These are phyloP conservation scores for Xylariales sp. DNA, from an alignment of 2,329 filamentous ascomycete species.

Conservation along the genomic window DNA sequence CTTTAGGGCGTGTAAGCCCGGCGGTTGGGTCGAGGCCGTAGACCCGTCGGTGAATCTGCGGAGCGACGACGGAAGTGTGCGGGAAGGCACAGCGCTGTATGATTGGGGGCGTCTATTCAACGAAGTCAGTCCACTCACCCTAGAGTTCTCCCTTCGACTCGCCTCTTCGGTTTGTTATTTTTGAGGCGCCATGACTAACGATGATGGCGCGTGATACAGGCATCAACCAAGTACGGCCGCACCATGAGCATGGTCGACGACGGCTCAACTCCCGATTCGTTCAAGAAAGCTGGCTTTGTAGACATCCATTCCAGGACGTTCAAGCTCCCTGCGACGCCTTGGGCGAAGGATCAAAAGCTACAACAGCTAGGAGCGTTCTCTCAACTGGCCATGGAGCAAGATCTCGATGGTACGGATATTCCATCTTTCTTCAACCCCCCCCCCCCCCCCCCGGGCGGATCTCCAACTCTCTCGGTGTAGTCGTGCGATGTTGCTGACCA, in stretches of 20 bases:
- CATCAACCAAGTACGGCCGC: constrained; percentile 51
- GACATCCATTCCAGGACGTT: constrained; percentile 64
- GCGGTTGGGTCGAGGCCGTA: constrained; percentile 45
- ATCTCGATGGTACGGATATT: constrained; percentile 44
- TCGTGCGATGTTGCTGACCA: constrained; percentile 7
- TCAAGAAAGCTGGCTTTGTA: constrained; percentile 67
- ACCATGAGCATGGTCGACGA: constrained; percentile 64
- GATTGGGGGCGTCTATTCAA: constrained; percentile 48
- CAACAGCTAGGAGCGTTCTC: constrained; percentile 48
- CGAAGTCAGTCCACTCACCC: constrained; percentile 58
- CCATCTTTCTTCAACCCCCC: neutral
- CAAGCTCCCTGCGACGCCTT: constrained; percentile 56
- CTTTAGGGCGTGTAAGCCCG: constrained; percentile 63
- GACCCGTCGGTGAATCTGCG: constrained; percentile 38
- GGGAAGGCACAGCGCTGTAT: constrained; percentile 36
- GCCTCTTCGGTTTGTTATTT: neutral
- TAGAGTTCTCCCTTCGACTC: neutral
- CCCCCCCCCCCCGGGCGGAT: neutral
- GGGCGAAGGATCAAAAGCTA: constrained; percentile 47
- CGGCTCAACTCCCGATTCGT: constrained; percentile 61
- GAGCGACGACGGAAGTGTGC: constrained; percentile 40
- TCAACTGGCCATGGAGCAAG: constrained; percentile 45
- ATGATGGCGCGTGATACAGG: constrained; percentile 14
- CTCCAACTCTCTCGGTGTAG: neutral
- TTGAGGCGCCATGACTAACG: constrained; percentile 1